These are phyloP conservation scores for Gossypium aridum DNA, from an alignment of 441 rosid species.

Conservation along the genomic window DNA sequence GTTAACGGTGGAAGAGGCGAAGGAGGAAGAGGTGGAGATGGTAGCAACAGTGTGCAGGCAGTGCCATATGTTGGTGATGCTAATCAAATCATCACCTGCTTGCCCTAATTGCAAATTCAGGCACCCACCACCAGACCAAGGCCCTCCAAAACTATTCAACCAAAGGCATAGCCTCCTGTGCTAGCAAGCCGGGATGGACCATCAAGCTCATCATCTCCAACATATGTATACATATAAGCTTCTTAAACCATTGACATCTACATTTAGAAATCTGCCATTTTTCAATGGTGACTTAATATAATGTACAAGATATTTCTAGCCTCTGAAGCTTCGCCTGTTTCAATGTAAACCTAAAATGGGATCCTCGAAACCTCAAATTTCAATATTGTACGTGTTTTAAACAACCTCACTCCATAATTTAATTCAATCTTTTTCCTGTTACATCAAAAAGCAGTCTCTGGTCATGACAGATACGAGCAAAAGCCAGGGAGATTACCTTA, in stretches of 20 bases:
- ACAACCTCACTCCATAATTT: too few species aligned
- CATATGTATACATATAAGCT: neutral
- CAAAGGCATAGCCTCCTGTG: slow-evolving; percentile 50
- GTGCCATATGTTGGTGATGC: slow-evolving; percentile 87
- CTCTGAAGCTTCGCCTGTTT: neutral
- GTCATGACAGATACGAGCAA: neutral
- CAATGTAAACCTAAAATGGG: neutral
- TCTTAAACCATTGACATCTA: neutral
- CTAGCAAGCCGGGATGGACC: slow-evolving; percentile 16
- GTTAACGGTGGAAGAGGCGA: slow-evolving; percentile 35
- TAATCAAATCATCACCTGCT: slow-evolving; percentile 61
- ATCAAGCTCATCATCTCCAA: neutral
- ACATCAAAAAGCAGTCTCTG: too few species aligned
- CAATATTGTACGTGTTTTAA: too few species aligned
- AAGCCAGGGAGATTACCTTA: neutral
- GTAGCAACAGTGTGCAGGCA: slow-evolving; percentile 63
- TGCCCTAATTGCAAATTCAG: slow-evolving; percentile 92
- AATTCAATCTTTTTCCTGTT: too few species aligned
- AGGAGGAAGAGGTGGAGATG: slow-evolving; percentile 50
- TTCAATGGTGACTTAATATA: neutral
- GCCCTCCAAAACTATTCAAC: slow-evolving; percentile 39
- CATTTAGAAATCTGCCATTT: too few species aligned
- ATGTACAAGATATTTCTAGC: neutral
- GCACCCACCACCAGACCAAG: slow-evolving; percentile 59
- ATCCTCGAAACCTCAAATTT: neutral